Conservation (phyloP, 225 moss, liverwort and hornwort species). For the Marchantia paleacea region DNA sequence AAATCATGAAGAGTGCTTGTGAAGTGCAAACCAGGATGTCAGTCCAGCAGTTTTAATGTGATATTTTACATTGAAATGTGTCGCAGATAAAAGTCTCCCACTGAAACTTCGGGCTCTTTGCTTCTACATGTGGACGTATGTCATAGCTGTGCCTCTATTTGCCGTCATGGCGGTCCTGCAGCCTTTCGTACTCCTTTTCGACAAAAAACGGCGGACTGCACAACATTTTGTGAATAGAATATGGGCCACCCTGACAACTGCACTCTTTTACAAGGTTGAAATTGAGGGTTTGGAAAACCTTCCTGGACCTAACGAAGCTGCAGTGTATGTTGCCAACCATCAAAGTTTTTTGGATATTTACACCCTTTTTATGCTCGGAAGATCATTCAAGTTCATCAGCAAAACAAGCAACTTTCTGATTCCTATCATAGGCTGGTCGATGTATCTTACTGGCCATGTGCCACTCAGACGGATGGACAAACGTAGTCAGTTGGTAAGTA, state of each 20-base stretch:
- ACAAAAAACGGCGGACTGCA: constrained; percentile 74
- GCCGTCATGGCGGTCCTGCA: constrained; percentile 79
- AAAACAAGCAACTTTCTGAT: constrained; percentile 95
- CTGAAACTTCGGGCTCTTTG: constrained; percentile 65
- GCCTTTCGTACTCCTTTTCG: constrained; percentile 81
- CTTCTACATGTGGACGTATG: constrained; percentile 76
- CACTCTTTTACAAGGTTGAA: constrained; percentile 77
- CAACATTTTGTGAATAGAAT: constrained; percentile 83
- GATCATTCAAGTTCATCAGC: constrained; percentile 98
- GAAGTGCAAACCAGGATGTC: not conserved
- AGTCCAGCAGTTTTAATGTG: not conserved
- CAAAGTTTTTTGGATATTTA: constrained; percentile 98
- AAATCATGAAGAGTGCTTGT: not conserved
- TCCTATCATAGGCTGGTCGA: constrained; percentile 89
- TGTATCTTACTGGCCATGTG: constrained; percentile 92
- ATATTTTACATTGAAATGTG: not conserved
- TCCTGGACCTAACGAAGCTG: constrained; percentile 71
- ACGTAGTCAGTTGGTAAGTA: constrained; percentile 72
- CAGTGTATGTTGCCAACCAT: constrained; percentile 95
- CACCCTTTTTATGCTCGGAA: constrained; percentile 79
- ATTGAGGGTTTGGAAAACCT: constrained; percentile 91
- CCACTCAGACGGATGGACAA: constrained; percentile 79
- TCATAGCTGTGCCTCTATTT: constrained; percentile 65
- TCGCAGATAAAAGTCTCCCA: constrained; percentile 65
- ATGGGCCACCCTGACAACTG: constrained; percentile 75